Evolutionary conservation across 768 basidiomycete genomes (phyloP).

Genomic region (Crucibulum laeve): DNA sequence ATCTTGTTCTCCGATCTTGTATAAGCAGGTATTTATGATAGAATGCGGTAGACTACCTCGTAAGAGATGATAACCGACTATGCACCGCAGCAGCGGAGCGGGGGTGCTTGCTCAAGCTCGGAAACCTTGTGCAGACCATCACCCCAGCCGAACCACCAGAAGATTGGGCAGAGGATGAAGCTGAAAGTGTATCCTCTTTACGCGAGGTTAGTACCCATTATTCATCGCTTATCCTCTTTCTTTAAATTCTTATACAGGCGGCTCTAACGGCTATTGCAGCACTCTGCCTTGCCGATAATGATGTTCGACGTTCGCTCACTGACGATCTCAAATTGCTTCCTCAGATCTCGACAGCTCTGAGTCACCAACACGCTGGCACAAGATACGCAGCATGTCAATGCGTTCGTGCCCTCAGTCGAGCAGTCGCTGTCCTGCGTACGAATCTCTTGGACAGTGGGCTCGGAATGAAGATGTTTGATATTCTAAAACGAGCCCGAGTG

Average conservation of each 20-base stretch:
- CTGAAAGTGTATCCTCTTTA: constrained; percentile 51
- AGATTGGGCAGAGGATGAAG: constrained; percentile 70
- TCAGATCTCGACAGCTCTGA: constrained; percentile 34
- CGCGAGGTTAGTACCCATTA: constrained; percentile 50
- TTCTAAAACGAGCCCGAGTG: too few species aligned
- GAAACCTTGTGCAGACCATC: constrained; percentile 43
- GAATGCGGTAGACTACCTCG: constrained; percentile 48
- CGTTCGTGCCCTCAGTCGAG: constrained; percentile 73
- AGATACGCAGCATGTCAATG: constrained; percentile 87
- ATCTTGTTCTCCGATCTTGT: constrained; percentile 1
- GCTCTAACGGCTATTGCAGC: constrained; percentile 71
- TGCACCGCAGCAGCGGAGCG: constrained; percentile 70
- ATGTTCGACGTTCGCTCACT: constrained; percentile 65
- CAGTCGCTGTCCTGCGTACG: constrained; percentile 76
- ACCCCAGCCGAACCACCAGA: constrained; percentile 37
- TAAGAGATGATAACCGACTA: constrained; percentile 64
- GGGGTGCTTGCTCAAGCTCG: constrained; percentile 56
- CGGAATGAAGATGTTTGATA: constrained; percentile 62
- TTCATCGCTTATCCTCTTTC: not conserved
- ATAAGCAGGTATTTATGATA: too few species aligned
- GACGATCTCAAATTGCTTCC: constrained; percentile 48
- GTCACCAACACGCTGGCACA: constrained; percentile 65
- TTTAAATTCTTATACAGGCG: constrained; percentile 40
- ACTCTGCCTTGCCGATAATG: constrained; percentile 67
- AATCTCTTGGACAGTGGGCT: constrained; percentile 81